Percentiles rank a stretch among this genome's conserved stretches.
phyloP scores from a whole-genome alignment of 225 moss, liverwort and hornwort genomes.

The Straminergon stramineum region DNA sequence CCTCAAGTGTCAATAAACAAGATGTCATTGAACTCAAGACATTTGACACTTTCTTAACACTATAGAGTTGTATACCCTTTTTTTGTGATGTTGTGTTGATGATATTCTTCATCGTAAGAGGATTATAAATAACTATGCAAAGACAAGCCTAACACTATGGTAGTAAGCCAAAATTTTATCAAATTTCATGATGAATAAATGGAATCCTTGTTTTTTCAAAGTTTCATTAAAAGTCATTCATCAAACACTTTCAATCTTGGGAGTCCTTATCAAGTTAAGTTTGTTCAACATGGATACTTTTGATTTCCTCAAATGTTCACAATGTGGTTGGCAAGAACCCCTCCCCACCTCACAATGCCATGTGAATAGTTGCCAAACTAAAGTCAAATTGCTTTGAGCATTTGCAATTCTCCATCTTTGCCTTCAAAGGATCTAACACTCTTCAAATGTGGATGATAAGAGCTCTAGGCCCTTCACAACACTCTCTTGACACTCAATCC shows the following conservation, averaged over 20 bases:
- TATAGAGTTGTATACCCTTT: background rate
- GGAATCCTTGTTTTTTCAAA: background rate
- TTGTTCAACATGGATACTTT: background rate
- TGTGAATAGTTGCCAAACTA: background rate
- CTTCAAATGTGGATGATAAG: background rate
- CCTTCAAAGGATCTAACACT: background rate
- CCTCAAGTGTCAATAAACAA: background rate
- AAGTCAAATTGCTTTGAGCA: background rate
- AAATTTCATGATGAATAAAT: background rate
- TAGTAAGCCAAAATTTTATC: background rate
- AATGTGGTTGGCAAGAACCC: rapidly evolving
- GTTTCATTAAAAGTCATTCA: background rate
- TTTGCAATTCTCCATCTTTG: background rate
- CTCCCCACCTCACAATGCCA: background rate
- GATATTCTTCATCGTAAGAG: background rate
- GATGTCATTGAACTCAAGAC: background rate
- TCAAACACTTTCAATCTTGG: background rate
- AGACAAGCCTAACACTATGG: background rate
- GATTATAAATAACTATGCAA: background rate
- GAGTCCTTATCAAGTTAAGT: background rate
- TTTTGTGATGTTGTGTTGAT: background rate
- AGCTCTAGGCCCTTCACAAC: rapidly evolving
- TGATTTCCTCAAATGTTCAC: background rate
- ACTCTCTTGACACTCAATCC: background rate
- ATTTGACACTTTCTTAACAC: background rate